These are phyloP conservation scores for Vaccinium corymbosum DNA, from an alignment of 148 eudicot species.

Conservation along the genomic window DNA sequence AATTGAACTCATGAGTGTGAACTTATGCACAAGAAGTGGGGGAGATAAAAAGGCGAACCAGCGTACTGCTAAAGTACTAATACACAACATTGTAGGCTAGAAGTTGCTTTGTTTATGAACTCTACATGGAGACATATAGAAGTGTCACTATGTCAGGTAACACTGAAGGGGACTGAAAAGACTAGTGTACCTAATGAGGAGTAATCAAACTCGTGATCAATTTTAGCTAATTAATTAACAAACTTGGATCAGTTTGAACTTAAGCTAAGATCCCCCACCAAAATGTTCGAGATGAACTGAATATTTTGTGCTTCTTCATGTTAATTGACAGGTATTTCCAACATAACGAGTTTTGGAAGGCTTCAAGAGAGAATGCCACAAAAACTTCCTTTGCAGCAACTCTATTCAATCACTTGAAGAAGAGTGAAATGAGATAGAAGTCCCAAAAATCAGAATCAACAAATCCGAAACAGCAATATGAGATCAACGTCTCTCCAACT, in stretches of 20 bases:
- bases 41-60: neutral
- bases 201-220: neutral
- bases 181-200: neutral
- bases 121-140: neutral
- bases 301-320: neutral
- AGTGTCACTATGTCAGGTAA: neutral
- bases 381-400: neutral
- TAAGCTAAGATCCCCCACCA: constrained; percentile 2
- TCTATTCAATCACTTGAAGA: neutral
- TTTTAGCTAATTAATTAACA: neutral
- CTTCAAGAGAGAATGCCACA: neutral
- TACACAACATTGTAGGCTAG: neutral
- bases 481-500: neutral
- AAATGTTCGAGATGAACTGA: neutral
- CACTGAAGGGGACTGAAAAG: neutral
- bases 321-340: neutral
- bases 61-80: neutral
- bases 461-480: neutral
- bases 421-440: neutral
- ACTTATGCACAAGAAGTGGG: neutral
- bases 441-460: neutral
- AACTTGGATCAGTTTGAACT: neutral
- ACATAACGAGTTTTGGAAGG: neutral
- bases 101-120: neutral
- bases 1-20: neutral